Conservation (phyloP, 1,284 basidiomycete species). For the Pulveroboletus sp. region DNA sequence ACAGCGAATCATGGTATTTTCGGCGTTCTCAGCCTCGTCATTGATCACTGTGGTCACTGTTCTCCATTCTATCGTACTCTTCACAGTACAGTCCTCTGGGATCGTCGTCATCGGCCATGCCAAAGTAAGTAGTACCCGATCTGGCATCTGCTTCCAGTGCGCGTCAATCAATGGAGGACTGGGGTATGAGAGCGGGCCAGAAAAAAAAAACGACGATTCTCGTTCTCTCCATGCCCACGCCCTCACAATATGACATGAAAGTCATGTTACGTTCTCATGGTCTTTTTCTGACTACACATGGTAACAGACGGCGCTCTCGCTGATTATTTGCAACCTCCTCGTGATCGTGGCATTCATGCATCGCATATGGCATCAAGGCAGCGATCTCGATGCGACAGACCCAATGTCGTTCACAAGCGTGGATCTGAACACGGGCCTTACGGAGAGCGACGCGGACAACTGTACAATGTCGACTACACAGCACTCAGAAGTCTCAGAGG, state of each 20-base stretch:
- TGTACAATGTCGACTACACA: neutral
- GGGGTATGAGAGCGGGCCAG: too few species aligned
- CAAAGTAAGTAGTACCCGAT: conserved; percentile 18
- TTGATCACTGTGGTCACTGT: conserved; percentile 23
- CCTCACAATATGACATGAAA: neutral
- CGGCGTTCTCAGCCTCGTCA: conserved; percentile 23
- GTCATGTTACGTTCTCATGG: too few species aligned
- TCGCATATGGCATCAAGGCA: conserved; percentile 13
- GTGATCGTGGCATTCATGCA: conserved; percentile 30
- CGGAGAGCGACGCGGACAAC: neutral
- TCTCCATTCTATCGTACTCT: conserved; percentile 16
- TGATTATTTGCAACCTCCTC: conserved; percentile 34
- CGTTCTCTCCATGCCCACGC: neutral
- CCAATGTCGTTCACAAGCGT: conserved; percentile 15
- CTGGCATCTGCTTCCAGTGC: neutral
- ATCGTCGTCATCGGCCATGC: conserved; percentile 23
- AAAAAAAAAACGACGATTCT: neutral
- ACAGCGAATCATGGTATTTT: conserved; percentile 23
- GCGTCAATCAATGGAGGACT: neutral
- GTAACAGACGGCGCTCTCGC: conserved; percentile 19
- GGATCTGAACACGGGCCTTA: conserved; percentile 5
- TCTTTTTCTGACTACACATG: too few species aligned
- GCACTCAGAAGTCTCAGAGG: neutral
- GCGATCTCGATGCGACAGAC: conserved; percentile 10
- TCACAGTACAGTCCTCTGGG: neutral